Evolutionary conservation across 164 flowering plant species (phyloP), one percentile per base, ranked within the genome.

Genomic region (Platanus orientalis): DNA sequence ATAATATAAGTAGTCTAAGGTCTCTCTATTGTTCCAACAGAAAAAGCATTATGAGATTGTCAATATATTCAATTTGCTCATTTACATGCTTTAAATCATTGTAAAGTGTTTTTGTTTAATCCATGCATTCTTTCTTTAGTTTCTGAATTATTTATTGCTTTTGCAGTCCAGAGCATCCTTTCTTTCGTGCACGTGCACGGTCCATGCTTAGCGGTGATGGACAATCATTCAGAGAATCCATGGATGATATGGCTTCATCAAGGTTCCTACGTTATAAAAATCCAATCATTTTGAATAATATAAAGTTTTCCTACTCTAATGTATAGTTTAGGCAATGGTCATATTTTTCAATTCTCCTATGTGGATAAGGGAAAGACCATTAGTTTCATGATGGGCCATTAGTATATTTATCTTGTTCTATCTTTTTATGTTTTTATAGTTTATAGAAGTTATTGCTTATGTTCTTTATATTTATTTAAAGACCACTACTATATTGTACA

Each of bases 141-240:
- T 40, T 23, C 9, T 25, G 64, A 57, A 12, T 19, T 44, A 10
- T 14, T 27, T 7, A 23, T 52, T 53, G 19, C 11, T 51, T 73
- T 66, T 80, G 65, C 84, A 95, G 99, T 75, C 99, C 99, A 61
- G 99, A 95, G 76, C 96, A 92, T 79, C 99, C 99, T 62, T 80
- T 91, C 54, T 70, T 81, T 61, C 85, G 89, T 68, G 79, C 89
- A 62, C 93, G 89, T 69, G 88, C 86, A 23, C 75, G 96, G 56
- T 92, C 97, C 57, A 80, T 95, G 86, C 93, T 95, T 67, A 78
- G 97, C 63, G 97, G 96, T 64, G 91, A 87, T 70, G 78, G 82
- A 70, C 86, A 84, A 63, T 74, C 90, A 54, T 79, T 83, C 61
- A 73, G 86, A 73, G 95, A 85, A 73, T 88, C 48, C 71, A 53